These are phyloP conservation scores for Filosporella fistucella DNA, from an alignment of 495 filamentous ascomycete genomes.

Conservation along the genomic window DNA sequence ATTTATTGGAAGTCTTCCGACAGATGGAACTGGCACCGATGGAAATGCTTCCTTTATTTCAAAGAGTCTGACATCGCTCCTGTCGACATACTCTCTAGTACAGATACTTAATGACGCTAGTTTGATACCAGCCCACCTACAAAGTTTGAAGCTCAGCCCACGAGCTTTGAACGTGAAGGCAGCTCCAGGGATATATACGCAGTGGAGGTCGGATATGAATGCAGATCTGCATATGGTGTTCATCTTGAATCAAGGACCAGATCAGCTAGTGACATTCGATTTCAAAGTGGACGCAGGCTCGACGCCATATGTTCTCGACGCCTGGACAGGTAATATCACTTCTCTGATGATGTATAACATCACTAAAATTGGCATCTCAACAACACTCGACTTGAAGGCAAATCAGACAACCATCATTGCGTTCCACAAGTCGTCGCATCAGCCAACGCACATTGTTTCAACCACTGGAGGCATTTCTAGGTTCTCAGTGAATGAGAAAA, in stretches of 20 bases:
- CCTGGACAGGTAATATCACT: slow-evolving; percentile 37
- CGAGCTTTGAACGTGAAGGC: background rate
- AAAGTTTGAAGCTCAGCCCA: background rate
- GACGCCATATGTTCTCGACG: slow-evolving; percentile 32
- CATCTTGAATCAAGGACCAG: slow-evolving; percentile 30
- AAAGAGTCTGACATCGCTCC: background rate
- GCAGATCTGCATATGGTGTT: slow-evolving; percentile 35
- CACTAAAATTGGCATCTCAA: slow-evolving; percentile 15
- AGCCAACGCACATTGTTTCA: slow-evolving; percentile 19
- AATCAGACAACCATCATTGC: slow-evolving; percentile 34
- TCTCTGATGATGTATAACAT: slow-evolving; percentile 29
- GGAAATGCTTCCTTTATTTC: background rate
- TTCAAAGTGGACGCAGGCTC: slow-evolving; percentile 19
- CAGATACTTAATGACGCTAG: background rate
- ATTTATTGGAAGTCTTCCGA: slow-evolving; percentile 30
- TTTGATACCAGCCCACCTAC: slow-evolving; percentile 6
- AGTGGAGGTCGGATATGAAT: slow-evolving; percentile 12
- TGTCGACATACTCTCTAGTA: slow-evolving; percentile 1
- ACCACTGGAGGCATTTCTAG: background rate
- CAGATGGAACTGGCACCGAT: slow-evolving; percentile 22
- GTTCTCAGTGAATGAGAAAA: slow-evolving; percentile 2
- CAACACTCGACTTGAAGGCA: slow-evolving; percentile 26
- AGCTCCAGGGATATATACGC: slow-evolving; percentile 4
- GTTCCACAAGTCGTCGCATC: slow-evolving; percentile 24
- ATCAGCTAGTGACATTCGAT: slow-evolving; percentile 23